phyloP scores from a whole-genome alignment of 169 alveolate genomes.

The Cryptosporidium viatorum region DNA sequence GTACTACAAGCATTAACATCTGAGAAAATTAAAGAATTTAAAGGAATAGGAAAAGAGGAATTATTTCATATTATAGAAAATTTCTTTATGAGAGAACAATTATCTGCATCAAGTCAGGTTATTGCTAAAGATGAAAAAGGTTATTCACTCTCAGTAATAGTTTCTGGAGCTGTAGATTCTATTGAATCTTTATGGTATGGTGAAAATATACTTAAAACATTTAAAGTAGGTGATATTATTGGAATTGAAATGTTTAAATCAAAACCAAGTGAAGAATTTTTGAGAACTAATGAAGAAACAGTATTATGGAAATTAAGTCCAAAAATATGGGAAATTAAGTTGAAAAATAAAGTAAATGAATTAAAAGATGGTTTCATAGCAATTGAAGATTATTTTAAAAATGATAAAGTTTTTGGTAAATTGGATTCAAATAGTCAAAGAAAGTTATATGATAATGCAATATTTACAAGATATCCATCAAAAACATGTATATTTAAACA shows the following conservation, averaged over 20 bases:
- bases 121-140: conserved; percentile 8
- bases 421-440: neutral
- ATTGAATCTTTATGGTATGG: conserved; percentile 61
- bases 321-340: conserved; percentile 32
- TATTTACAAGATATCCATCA: conserved; percentile 49
- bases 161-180: conserved; percentile 49
- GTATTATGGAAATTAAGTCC: conserved; percentile 44
- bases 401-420: conserved; percentile 18
- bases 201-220: conserved; percentile 35
- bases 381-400: conserved; percentile 23
- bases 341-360: neutral
- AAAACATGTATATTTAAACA: conserved; percentile 67
- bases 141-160: conserved; percentile 43
- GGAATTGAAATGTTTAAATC: conserved; percentile 33
- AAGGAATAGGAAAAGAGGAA: conserved; percentile 30
- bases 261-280: conserved; percentile 6
- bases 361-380: conserved; percentile 24
- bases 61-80: conserved; percentile 15
- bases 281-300: conserved; percentile 49
- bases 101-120: conserved; percentile 24
- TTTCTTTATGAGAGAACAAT: conserved; percentile 65
- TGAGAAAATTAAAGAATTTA: conserved; percentile 1
- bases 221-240: conserved; percentile 12
- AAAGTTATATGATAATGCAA: conserved; percentile 26
- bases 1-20: conserved; percentile 21